Conservation (phyloP, 768 basidiomycete species). For the Leccinum boreale region DNA sequence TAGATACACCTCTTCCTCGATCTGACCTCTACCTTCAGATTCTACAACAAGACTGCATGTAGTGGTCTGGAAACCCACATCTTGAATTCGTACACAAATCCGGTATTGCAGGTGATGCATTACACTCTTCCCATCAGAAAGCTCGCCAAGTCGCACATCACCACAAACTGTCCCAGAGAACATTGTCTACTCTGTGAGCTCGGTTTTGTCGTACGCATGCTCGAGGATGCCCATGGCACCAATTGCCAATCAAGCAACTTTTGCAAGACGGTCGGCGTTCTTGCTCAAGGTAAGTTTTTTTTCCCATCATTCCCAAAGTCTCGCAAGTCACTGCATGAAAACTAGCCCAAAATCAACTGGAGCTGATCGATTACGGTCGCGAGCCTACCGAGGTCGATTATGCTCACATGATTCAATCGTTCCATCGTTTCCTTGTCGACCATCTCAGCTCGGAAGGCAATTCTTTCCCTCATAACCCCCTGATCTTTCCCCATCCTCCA, state of each 20-base stretch:
- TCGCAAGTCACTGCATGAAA: background rate
- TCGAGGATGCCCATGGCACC: constrained; percentile 89
- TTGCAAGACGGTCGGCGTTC: constrained; percentile 86
- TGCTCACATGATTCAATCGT: constrained; percentile 86
- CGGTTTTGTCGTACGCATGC: constrained; percentile 92
- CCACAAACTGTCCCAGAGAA: constrained; percentile 82
- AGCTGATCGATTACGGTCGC: constrained; percentile 84
- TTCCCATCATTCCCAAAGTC: background rate
- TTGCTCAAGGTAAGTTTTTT: constrained; percentile 70
- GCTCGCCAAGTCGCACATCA: constrained; percentile 89
- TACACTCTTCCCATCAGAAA: constrained; percentile 73
- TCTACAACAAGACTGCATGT: constrained; percentile 87
- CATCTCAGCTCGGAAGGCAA: constrained; percentile 76
- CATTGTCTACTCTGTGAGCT: constrained; percentile 94
- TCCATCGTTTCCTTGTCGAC: constrained; percentile 92
- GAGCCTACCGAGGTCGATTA: constrained; percentile 75
- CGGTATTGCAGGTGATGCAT: constrained; percentile 86
- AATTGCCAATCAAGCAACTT: constrained; percentile 98
- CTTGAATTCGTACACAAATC: constrained; percentile 94
- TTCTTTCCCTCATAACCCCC: constrained; percentile 56
- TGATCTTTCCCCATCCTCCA: constrained; percentile 38
- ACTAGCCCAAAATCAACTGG: constrained; percentile 71
- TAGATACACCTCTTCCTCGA: background rate
- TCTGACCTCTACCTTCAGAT: constrained; percentile 43
- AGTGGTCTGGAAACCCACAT: constrained; percentile 98